Percentiles rank a stretch among this genome's conserved stretches.
phyloP scores from a whole-genome alignment of 495 filamentous ascomycete genomes.

The Tetracladium setigerum region DNA sequence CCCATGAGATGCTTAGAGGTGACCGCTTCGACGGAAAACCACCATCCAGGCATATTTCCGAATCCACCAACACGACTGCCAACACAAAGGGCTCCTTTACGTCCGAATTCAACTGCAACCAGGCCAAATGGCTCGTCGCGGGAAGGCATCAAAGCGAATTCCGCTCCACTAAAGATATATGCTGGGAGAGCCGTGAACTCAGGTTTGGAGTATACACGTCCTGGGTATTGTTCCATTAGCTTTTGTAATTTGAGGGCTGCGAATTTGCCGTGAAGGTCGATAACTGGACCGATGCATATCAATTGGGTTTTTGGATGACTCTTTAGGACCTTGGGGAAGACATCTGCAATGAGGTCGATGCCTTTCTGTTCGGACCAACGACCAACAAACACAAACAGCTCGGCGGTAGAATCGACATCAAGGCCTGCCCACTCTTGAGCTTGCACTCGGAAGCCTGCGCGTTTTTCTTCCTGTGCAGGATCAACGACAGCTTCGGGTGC shows the following conservation, averaged over 20 bases:
- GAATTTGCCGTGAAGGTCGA: slow-evolving; percentile 74
- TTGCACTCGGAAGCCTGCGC: slow-evolving; percentile 53
- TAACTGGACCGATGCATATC: slow-evolving; percentile 64
- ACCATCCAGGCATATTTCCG: slow-evolving; percentile 73
- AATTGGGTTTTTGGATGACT: slow-evolving; percentile 58
- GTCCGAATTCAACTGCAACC: slow-evolving; percentile 72
- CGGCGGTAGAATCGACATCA: slow-evolving; percentile 55
- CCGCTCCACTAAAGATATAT: slow-evolving; percentile 72
- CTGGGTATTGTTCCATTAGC: slow-evolving; percentile 67
- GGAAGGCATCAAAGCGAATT: slow-evolving; percentile 72
- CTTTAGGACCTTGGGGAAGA: slow-evolving; percentile 64
- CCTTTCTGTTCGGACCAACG: slow-evolving; percentile 77
- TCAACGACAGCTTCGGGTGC: slow-evolving; percentile 47
- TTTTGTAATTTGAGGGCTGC: slow-evolving; percentile 64
- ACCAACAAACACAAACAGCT: slow-evolving; percentile 72
- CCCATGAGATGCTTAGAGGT: slow-evolving; percentile 60
- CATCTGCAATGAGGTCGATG: slow-evolving; percentile 70
- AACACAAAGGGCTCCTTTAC: slow-evolving; percentile 72
- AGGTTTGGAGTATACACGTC: slow-evolving; percentile 67
- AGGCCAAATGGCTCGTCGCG: slow-evolving; percentile 74
- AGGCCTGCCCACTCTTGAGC: slow-evolving; percentile 75
- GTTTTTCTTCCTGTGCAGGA: slow-evolving; percentile 44
- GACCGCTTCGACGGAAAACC: slow-evolving; percentile 62
- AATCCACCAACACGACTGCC: slow-evolving; percentile 60
- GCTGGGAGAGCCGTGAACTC: slow-evolving; percentile 68